Evolutionary conservation across 73 alveolate species (phyloP), one percentile per base, ranked within the genome.

Genomic region (Paramecium sexaurelia): DNA sequence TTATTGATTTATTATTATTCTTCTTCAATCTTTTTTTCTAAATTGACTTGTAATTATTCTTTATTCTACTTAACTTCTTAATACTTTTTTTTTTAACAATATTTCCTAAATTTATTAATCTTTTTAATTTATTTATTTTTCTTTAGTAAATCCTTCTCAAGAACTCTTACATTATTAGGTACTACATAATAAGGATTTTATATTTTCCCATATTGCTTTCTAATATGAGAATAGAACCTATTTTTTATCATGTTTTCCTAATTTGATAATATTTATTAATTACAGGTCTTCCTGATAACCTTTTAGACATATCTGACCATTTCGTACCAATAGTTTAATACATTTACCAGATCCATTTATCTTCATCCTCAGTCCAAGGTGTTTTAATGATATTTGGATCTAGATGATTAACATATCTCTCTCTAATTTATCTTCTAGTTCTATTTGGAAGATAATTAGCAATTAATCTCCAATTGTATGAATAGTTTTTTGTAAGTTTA

Each of bases 341-440:
- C 91, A 88, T 37, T 7, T 71, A 37, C 83, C 85, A 88, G 55
- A 88, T 71, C 47, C 51, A 32, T 45, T 41, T 36, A 88, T 88
- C 94, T 94, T 98, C 99, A 84, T 96, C 98, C 68, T 92, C 95
- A 55, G 98, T 95, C 94, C 99, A 97, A 68, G 96, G 95, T 15
- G 93, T 94, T 67, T 97, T 97, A 47, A 92, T 94, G 10, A 98
- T 97, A 11, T 92, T 92, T 26, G 99, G 99, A 86, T 97, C 99
- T 27, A 98, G 83, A 87, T 97, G 98, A 85, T 98, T 98, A 85
- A 97, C 98, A 98, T 98, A 98, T 78, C 99, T 96, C 93, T 98
- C 99, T 71, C 99, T 83, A 88, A 99, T 96, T 88, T 96, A 94
- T 75, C 97, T 95, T 19, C 99, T 99, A 73, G 98, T 96, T 68